Evolutionary conservation across 2,329 filamentous ascomycete genomes (phyloP), one percentile per base, ranked within the genome.

Genomic region (Hypoxylon sp.): DNA sequence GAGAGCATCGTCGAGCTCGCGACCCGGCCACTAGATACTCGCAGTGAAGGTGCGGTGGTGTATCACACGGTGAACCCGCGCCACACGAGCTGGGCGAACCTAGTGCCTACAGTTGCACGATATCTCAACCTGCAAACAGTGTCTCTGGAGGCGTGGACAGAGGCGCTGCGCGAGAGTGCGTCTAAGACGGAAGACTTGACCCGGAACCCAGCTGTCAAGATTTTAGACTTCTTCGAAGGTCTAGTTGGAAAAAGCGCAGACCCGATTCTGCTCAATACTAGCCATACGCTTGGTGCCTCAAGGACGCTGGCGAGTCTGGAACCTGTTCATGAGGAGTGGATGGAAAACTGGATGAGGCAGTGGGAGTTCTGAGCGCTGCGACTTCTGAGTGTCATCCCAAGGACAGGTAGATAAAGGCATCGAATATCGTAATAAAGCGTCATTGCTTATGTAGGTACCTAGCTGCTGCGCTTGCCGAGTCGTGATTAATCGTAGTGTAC

Each of bases 1-100:
- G 40, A 60, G 3, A 20, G 26, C 0, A 61, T 73, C 2, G 69
- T 64, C 12, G 70, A 75, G 46, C 58, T 71, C 3, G 58, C 62
- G 4, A 22, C 60, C 7, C 28, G 20, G 16, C 16, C 50, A 3
- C 46, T 12, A 8, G 40, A 14, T 5, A 12, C 30, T 6, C 32
- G 1, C 20, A 40, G 16, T 18, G 16, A 14, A 1, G 67, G 63
- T 20, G 68, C 70, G 1, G 49, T 14, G 2, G 70, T 71, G 4
- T 73, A 65, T 50, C 68, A 73, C 14, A 36, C 54, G 4, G 48
- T 56, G 8, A 73, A 73, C 28, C 71, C 70, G 2, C 42, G 52
- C 2, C 40, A 4, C 22, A 68, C 65, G 0, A 59, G 55, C 5
- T 72, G 72, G 70, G 40, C 1, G 11, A 51, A 56, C 8, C 32